These are phyloP conservation scores for Lichtheimia ornata DNA, from an alignment of 371 early-diverging fungal species.

Conservation along the genomic window DNA sequence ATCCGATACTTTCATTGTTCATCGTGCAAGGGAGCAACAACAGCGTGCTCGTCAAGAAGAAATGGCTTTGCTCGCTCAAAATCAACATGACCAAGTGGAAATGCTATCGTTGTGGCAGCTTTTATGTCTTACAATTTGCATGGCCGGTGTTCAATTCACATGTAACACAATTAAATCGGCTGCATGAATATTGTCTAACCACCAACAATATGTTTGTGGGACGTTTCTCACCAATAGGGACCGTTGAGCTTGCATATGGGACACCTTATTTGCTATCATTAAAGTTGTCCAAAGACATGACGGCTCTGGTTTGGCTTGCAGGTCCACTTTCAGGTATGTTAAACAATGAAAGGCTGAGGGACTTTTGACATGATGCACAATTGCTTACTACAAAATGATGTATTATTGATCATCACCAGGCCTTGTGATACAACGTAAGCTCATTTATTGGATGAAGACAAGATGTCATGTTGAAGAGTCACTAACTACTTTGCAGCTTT, in stretches of 20 bases:
- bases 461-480: conserved; percentile 2
- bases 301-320: conserved; percentile 77
- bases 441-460: neutral
- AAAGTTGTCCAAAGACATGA: conserved; percentile 64
- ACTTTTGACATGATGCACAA: conserved; percentile 11
- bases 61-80: conserved; percentile 1
- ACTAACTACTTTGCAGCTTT: conserved; percentile 15
- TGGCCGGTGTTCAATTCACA: conserved; percentile 69
- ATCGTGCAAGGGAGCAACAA: conserved; percentile 8
- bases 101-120: conserved; percentile 29
- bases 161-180: conserved; percentile 35
- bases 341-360: neutral
- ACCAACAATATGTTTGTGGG: conserved; percentile 1
- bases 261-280: conserved; percentile 76
- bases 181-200: neutral
- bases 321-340: conserved; percentile 75
- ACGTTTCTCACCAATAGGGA: conserved; percentile 39
- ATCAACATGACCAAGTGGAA: neutral
- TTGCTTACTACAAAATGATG: conserved; percentile 5
- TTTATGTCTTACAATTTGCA: conserved; percentile 54
- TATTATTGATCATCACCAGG: neutral
- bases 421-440: conserved; percentile 15
- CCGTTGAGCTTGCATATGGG: conserved; percentile 66
- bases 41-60: conserved; percentile 7
- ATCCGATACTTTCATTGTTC: conserved; percentile 16